Evolutionary conservation across 495 filamentous ascomycete genomes (phyloP), one percentile per base, ranked within the genome.

Genomic region (Patellaria atrata): DNA sequence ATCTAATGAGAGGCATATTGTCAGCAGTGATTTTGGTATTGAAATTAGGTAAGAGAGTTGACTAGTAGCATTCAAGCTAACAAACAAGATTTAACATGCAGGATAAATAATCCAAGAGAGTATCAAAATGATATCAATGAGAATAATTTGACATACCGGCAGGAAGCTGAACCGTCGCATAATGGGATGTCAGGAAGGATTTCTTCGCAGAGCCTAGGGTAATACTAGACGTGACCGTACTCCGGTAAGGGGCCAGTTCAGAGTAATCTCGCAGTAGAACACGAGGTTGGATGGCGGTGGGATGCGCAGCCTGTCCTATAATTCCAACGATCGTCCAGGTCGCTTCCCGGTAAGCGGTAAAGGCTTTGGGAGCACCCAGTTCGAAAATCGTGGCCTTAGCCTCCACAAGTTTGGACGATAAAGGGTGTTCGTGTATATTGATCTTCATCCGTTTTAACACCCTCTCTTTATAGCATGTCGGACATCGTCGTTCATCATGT

Each of bases 271-370:
- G 22, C 11, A 50, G 34, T 22, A 39, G n/a, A 14, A 48, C 4
- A 14, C 17, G 13, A n/a, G 35, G 35, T 3, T 28, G 17, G 2
- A 7, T 13, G 0, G 22, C 30, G 2, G 22, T 9, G 0, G 19
- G 25, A 0, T 23, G 13, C 5, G n/a, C n/a, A n/a, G 21, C 17
- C 22, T 47, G 24, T 17, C 31, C 47, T 13, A 58, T 30, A n/a
- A 36, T 37, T 13, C 39, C 37, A 7, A 59, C 20, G 33, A 59
- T 52, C 24, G 35, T 37, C 54, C 51, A 61, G 8, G 62, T 68
- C 1, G 52, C 49, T 37, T 70, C 55, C 4, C 67, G 55, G 38
- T 68, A 71, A 0, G 44, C 47, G 13, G 54, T 44, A 6, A 68
- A 50, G 5, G 38, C 45, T 5, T 37, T 13, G 3, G 61, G 63